Base-by-base conservation (phyloP, 495 filamentous ascomycete species). In the Hypoxylon rickii region DNA sequence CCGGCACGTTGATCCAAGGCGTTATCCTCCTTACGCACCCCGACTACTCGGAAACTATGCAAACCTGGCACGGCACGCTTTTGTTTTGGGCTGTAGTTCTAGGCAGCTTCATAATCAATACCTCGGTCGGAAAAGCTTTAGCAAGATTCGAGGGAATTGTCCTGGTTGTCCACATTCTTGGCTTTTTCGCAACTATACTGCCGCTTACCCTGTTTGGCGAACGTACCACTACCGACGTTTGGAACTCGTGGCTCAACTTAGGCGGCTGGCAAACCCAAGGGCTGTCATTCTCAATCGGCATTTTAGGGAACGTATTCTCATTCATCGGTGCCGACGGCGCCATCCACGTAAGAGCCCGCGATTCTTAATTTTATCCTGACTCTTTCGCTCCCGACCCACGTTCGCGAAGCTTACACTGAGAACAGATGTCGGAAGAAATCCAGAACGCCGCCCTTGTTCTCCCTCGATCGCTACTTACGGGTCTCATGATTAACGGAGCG, bases 21-120 rank as follows among this genome's bases (percentile, higher is more conserved):
- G 62, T 83, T 29, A 55, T 79, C 20, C 55, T 74, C 10, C 49
- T 83, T 8, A 34, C 32, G 10, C 5, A 7, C 32, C 32, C 32
- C 3, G 73, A 72, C 40, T 40, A 79, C 43, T 66, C 73, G 0
- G 45, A 63, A 3, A 41, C 34, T 5, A 82, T 79, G 57, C 51
- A 79, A 24, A 57, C 73, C 10, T 81, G 75, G 68, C 77, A 79
- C 12, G 74, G 75, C 17, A 77, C 79, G 0, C 63, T 83, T n/a
- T 62, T 83, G 19, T 72, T 77, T 61, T 79, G 70, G 68, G 75
- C 76, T 5, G 67, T 77, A 3, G 55, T 75, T 3, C 21, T 72
- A 2, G 60, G 77, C 13, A 61, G 72, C 0, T 64, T 76, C 6
- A 37, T 73, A 11, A 57, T 77, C 39, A 83, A 83, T 53, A 66